These are phyloP conservation scores for Pelagophyceae sp. DNA, from an alignment of 352 stramenopile genomes.

Conservation along the genomic window DNA sequence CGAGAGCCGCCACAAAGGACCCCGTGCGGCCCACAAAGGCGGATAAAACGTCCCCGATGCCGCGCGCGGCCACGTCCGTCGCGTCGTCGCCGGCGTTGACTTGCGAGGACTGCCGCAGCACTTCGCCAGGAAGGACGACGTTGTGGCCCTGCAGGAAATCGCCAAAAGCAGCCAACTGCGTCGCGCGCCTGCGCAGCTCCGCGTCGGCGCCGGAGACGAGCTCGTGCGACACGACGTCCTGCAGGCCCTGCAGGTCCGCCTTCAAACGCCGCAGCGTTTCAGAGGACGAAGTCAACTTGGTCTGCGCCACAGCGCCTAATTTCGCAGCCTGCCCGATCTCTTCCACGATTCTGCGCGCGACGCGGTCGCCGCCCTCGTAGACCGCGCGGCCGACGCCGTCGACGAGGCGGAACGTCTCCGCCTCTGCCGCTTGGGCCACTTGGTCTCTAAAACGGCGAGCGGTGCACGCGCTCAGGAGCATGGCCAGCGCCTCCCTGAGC, in stretches of 20 bases:
- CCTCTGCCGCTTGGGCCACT: not conserved
- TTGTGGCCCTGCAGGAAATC: not conserved
- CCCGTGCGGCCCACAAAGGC: not conserved
- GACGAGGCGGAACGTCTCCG: not conserved
- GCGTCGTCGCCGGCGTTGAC: not conserved
- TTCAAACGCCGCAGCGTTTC: conserved; percentile 8
- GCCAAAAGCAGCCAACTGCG: not conserved
- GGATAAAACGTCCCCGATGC: not conserved
- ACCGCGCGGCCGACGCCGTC: not conserved
- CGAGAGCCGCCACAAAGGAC: not conserved
- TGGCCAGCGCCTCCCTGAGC: conserved; percentile 12
- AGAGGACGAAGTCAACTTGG: not conserved
- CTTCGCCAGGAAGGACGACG: not conserved
- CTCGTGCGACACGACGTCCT: not conserved
- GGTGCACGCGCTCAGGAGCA: not conserved
- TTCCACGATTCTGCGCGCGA: conserved; percentile 16
- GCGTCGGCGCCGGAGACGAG: conserved; percentile 9
- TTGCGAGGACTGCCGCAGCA: not conserved
- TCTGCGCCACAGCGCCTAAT: not conserved
- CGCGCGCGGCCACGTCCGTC: not conserved
- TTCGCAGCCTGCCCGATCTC: conserved; percentile 6
- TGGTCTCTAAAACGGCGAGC: conserved; percentile 7
- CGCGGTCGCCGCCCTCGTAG: conserved; percentile 15
- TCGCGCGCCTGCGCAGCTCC: conserved; percentile 3
- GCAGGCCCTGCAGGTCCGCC: not conserved